Base-by-base conservation (phyloP, 2,329 filamentous ascomycete species). In the Annulohypoxylon truncatum region DNA sequence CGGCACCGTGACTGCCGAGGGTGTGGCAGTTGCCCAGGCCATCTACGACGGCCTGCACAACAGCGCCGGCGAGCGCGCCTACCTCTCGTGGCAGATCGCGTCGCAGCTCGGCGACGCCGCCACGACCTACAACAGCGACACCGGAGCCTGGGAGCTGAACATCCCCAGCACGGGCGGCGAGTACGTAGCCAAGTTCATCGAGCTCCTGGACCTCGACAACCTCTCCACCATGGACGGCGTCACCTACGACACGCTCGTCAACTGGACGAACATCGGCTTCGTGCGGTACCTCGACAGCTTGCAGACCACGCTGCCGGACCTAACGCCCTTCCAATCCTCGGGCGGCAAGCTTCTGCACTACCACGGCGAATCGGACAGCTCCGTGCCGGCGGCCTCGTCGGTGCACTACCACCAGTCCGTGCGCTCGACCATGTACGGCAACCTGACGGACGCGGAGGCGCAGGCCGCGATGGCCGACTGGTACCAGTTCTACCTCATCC, bases 281-380 rank as follows among this genome's bases (percentile, higher is more conserved):
- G 71, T 82, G 48, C 78, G 78, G 38, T 89, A 85, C 74, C 64
- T 78, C 28, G 83, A 85, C 70, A 82, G 74, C 50, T 78, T 72
- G 2, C 85, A 88, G 70, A 88, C 85, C 7, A 87, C 82, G 0
- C 71, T 82, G 22, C 83, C 84, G 0, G 85, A 89, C 67, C 78
- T 88, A 0, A 83, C 82, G 0, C 68, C 77, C 7, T 87, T 87
- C 78, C 77, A 83, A 29, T 61, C 77, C 2, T 70, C 78, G 0
- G 86, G 85, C 22, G 85, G 84, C 54, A 89, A 89, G 75, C 75
- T 89, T 3, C 76, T 89, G 9, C 85, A 88, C 74, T 87, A 82
- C 77, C 86, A 89, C 75, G 86, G 85, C 55, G 85, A 88, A 74
- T 83, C 82, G 0, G 87, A 88, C 73, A 74, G 79, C 12, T 82